These are phyloP conservation scores for Phytophthora agathidicida DNA, from an alignment of 352 stramenopile genomes.

Conservation along the genomic window DNA sequence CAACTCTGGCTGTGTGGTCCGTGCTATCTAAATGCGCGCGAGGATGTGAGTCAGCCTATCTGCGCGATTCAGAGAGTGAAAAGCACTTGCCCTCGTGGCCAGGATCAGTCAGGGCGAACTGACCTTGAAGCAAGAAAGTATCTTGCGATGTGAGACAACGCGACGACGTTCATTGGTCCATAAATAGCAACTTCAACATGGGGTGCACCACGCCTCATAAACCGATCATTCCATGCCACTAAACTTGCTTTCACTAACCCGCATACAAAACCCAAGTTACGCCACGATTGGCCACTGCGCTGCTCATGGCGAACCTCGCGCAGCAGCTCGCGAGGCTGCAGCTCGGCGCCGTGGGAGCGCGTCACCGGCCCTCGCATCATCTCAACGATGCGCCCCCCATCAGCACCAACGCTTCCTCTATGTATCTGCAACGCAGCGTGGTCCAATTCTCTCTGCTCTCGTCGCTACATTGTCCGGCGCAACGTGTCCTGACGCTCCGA, in stretches of 20 bases:
- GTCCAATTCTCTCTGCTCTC: conserved; percentile 36
- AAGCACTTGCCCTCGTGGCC: background rate
- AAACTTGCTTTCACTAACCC: background rate
- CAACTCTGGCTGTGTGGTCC: no score
- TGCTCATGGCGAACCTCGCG: conserved; percentile 32
- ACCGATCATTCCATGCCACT: conserved; percentile 4
- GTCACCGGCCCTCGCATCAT: conserved; percentile 25
- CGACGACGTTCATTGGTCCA: conserved; percentile 6
- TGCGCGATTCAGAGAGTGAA: conserved; percentile 11
- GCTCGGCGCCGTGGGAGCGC: conserved; percentile 30
- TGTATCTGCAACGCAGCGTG: conserved; percentile 17
- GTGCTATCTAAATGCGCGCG: no score
- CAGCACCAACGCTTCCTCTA: conserved; percentile 16
- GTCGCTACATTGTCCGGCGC: conserved; percentile 39
- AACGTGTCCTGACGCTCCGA: conserved; percentile 25
- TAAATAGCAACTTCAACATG: conserved; percentile 29
- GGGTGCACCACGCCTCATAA: background rate
- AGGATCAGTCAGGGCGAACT: background rate
- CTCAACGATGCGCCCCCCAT: conserved; percentile 9
- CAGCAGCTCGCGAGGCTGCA: conserved; percentile 47
- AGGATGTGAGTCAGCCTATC: no score
- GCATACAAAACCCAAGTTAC: conserved; percentile 11
- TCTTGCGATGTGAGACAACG: conserved; percentile 20
- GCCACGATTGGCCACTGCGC: conserved; percentile 5
- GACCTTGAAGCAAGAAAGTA: conserved; percentile 22